phyloP scores from a whole-genome alignment of 2,329 filamentous ascomycete species.

The Colletotrichum lupini region DNA sequence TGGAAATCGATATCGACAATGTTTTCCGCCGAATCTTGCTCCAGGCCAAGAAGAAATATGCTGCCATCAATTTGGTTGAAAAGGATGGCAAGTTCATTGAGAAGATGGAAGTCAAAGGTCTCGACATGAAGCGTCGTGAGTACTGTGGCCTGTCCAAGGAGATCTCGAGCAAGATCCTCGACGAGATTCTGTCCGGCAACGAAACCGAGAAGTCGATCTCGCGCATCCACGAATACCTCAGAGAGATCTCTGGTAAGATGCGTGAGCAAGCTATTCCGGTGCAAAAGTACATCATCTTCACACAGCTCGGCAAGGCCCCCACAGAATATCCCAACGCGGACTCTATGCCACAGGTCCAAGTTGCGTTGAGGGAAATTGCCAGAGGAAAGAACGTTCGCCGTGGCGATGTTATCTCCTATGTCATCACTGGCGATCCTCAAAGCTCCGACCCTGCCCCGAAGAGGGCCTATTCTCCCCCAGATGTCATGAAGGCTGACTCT shows the following conservation, averaged over 20 bases:
- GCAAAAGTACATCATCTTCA: conserved; percentile 97
- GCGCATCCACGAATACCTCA: conserved; percentile 92
- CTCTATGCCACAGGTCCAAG: conserved; percentile 96
- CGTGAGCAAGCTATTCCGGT: conserved; percentile 79
- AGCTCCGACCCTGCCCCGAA: conserved; percentile 81
- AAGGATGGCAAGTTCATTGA: conserved; percentile 90
- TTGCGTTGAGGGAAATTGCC: conserved; percentile 87
- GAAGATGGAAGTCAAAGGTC: conserved; percentile 96
- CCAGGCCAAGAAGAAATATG: conserved; percentile 99
- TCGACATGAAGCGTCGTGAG: conserved; percentile 97
- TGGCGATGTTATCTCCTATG: conserved; percentile 96
- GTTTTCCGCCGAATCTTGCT: conserved; percentile 92
- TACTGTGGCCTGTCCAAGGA: conserved; percentile 97
- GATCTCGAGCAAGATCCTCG: conserved; percentile 88
- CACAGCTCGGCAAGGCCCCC: conserved; percentile 94
- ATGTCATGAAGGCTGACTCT: conserved; percentile 82
- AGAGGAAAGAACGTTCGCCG: conserved; percentile 89
- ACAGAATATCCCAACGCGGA: conserved; percentile 94
- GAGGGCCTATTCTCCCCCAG: conserved; percentile 87
- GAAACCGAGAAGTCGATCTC: conserved; percentile 89
- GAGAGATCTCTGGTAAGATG: conserved; percentile 88
- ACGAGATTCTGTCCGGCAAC: conserved; percentile 93
- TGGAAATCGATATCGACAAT: conserved; percentile 99
- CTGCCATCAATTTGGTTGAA: conserved; percentile 92
- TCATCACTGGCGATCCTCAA: conserved; percentile 82